Evolutionary conservation across 768 basidiomycete genomes (phyloP), one percentile per base, ranked within the genome.

Genomic region (Mycena filopes): DNA sequence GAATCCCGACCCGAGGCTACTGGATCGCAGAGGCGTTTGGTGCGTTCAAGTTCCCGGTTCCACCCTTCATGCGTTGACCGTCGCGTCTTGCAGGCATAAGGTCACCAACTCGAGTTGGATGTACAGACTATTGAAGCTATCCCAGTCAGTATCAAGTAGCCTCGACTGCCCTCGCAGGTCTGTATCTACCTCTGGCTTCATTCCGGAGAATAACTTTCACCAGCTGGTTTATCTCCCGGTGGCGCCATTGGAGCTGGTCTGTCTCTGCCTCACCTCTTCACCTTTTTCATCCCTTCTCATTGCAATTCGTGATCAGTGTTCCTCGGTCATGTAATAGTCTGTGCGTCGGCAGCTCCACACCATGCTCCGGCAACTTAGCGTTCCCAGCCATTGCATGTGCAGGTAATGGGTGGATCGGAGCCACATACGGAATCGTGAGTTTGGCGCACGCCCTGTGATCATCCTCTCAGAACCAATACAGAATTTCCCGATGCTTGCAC

Each of bases 121-220:
- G 15, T 23, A 36, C 42, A 15, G 12, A 16, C 40, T 26, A 53
- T 46, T 54, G 8, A 54, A 47, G 3, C 33, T 16, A 12, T 11
- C 25, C n/a, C 9, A 71, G 70, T 50, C 70, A 71, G 47, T 71
- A 71, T 36, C 70, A 71, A 33, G 70, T 71, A n/a, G 70, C 70
- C 5, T 67, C 68, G 2, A 61, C 68, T 4, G 65, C 68, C 21
- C 49, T 71, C 12, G 65, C 47, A 8, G 58, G 65, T 7, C 69
- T 1, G 57, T 72, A 11, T 65, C 65, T 41, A 69, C 71, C 13
- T 63, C 69, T 26, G 21, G 60, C 5, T 55, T 69, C 13, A 71
- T 71, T 20, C n/a, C n/a, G n/a, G n/a, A n/a, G n/a, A n/a, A n/a
- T n/a, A n/a, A n/a, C n/a, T n/a, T n/a, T n/a, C n/a, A n/a, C n/a